Evolutionary conservation across 2,329 filamentous ascomycete species (phyloP).

Genomic region (Scedosporium aurantiacum): DNA sequence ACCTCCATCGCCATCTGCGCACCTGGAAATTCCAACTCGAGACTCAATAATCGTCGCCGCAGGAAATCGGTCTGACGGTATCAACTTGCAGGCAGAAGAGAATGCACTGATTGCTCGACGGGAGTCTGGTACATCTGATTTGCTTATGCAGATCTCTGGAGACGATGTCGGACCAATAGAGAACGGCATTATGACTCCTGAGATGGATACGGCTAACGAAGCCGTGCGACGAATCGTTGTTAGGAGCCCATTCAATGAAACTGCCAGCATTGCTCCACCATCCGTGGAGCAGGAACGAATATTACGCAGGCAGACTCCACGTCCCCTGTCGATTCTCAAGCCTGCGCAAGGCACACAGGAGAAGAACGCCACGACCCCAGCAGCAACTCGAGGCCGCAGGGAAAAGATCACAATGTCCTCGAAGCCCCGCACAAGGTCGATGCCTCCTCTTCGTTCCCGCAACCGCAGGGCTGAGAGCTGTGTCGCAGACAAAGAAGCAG

Average conservation of each 20-base stretch:
- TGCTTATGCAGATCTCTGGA: not conserved
- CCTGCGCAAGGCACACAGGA: constrained; percentile 1
- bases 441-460: not conserved
- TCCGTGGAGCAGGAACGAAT: constrained; percentile 25
- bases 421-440: not conserved
- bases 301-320: constrained; percentile 19
- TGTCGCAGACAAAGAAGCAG: not conserved
- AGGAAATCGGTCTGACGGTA: not conserved
- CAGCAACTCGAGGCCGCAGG: not conserved
- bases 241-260: constrained; percentile 17
- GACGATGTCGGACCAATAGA: not conserved
- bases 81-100: not conserved
- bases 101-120: not conserved
- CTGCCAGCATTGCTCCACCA: constrained; percentile 15
- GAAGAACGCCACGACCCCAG: not conserved
- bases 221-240: constrained; percentile 15
- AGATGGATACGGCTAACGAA: constrained; percentile 1
- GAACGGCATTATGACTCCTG: not conserved
- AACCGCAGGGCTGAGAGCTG: too few species aligned
- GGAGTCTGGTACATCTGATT: not conserved
- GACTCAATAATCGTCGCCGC: not conserved
- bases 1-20: not conserved
- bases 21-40: not conserved
- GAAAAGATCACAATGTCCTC: not conserved
- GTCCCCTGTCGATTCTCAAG: constrained; percentile 25